A percentile compares a stretch with the other conserved stretches of the same genome.
Conservation (phyloP, 805 yeast species). For the Scheffersomyces ergatensis region DNA sequence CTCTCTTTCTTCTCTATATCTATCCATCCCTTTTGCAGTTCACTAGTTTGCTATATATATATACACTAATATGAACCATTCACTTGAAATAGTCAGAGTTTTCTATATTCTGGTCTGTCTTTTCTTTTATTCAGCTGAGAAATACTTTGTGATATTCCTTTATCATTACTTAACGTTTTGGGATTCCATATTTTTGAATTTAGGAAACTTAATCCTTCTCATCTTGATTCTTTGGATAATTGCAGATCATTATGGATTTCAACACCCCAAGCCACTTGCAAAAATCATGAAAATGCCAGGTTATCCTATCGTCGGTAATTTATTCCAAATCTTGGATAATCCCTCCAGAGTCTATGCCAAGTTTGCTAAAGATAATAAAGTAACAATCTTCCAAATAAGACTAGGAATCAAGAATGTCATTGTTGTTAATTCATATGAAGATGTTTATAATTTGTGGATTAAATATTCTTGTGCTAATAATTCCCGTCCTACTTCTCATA, state of each 20-base stretch:
- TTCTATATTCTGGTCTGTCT: not conserved
- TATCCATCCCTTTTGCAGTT: no score
- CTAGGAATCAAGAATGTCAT: conserved; percentile 57
- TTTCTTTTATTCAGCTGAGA: not conserved
- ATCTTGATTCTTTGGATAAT: conserved; percentile 4
- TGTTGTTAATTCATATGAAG: conserved; percentile 63
- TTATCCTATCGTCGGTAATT: conserved; percentile 51
- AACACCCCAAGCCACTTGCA: conserved; percentile 25
- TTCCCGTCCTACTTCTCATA: conserved; percentile 65
- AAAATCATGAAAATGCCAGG: conserved; percentile 45
- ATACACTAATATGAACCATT: not conserved
- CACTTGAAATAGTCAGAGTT: not conserved
- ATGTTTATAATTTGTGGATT: conserved; percentile 55
- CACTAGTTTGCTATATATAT: not conserved
- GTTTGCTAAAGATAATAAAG: conserved; percentile 44
- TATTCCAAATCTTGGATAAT: conserved; percentile 40
- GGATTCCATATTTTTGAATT: not conserved
- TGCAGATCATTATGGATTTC: conserved; percentile 8
- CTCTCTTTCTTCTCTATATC: no score
- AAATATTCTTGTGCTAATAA: conserved; percentile 47
- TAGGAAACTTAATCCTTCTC: not conserved
- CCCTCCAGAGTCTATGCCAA: conserved; percentile 49
- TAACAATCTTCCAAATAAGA: conserved; percentile 56
- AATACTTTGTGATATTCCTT: not conserved
- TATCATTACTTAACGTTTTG: not conserved